Base-by-base conservation (phyloP, 2,329 filamentous ascomycete species). In the Plenodomus biglobosus region DNA sequence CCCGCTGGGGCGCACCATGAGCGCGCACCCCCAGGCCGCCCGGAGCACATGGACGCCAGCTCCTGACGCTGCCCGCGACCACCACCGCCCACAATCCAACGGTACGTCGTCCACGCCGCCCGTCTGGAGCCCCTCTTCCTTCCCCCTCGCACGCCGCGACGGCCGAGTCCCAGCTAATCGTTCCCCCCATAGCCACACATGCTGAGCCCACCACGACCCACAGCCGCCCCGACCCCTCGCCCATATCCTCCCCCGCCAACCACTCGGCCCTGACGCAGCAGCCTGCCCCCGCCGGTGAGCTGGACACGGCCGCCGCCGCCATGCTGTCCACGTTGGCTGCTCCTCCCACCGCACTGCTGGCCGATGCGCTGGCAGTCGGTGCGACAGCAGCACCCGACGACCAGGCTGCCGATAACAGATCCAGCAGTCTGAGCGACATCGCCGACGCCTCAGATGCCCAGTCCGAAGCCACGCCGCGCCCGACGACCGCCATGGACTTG, bases 391-490 rank as follows among this genome's bases (percentile, higher is more conserved):
- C 50, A 40, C 52, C 38, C 44, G 58, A 65, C 40, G 68, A 70
- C 38, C 61, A 66, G 63, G 88, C 87, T 69, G 85, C 85, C 69
- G 69, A 71, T 47, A 65, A 69, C 50, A 52, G 88, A 44, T 96
- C 92, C 34, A 97, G 92, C 73, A 94, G 91, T 64, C 80, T 97
- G 61, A 96, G 90, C 75, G 92, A 96, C 63, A 88, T 95, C 47
- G 91, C 92, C 65, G 69, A 95, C 64, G 85, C 89, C 53, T 86
- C 89, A 42, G 84, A 88, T 55, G 86, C 81, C 22, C 64, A 69
- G 27, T 72, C 68, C 16, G 69, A 69, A 46, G 57, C 61, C 17
- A 69, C 65, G n/a, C 66, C 66, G 32, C 56, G 56, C 35, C 58
- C 61, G 15, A 44, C 55, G 19, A 41, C 48, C 20, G 58, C 58